Conservation (phyloP, 2,329 filamentous ascomycete genomes). For the Ceratocystis diversiconidia region DNA sequence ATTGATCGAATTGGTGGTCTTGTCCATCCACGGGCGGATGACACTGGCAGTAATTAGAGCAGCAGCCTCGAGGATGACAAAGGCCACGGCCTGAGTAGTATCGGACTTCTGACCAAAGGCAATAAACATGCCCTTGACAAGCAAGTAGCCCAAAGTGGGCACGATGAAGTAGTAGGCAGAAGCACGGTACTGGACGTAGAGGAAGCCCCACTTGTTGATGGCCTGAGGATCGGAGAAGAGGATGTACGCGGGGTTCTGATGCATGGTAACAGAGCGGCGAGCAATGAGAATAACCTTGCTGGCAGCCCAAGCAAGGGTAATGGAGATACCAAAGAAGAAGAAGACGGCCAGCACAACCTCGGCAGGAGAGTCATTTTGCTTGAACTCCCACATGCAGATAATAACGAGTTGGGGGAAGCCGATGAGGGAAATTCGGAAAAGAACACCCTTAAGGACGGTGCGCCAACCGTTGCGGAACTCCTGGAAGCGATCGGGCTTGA, state of each 20-base stretch:
- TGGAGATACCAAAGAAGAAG: constrained; percentile 69
- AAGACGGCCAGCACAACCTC: constrained; percentile 78
- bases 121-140: constrained; percentile 85
- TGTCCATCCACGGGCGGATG: constrained; percentile 93
- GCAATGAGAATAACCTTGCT: constrained; percentile 83
- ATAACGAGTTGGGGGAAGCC: constrained; percentile 85
- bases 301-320: constrained; percentile 70
- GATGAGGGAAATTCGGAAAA: constrained; percentile 81
- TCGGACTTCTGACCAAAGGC: constrained; percentile 60
- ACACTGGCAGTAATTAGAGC: constrained; percentile 66
- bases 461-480: constrained; percentile 94
- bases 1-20: constrained; percentile 94
- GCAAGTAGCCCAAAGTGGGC: constrained; percentile 58
- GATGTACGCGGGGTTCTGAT: constrained; percentile 94
- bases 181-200: constrained; percentile 93
- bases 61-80: constrained; percentile 68
- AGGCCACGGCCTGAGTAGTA: constrained; percentile 62
- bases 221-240: constrained; percentile 89
- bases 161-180: constrained; percentile 93
- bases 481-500: constrained; percentile 73
- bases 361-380: constrained; percentile 67
- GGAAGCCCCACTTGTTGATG: constrained; percentile 95
- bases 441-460: constrained; percentile 80
- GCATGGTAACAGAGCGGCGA: constrained; percentile 74
- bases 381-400: constrained; percentile 88